phyloP scores from a whole-genome alignment of 2,329 filamentous ascomycete genomes.

The Pestalotiopsis sp. region DNA sequence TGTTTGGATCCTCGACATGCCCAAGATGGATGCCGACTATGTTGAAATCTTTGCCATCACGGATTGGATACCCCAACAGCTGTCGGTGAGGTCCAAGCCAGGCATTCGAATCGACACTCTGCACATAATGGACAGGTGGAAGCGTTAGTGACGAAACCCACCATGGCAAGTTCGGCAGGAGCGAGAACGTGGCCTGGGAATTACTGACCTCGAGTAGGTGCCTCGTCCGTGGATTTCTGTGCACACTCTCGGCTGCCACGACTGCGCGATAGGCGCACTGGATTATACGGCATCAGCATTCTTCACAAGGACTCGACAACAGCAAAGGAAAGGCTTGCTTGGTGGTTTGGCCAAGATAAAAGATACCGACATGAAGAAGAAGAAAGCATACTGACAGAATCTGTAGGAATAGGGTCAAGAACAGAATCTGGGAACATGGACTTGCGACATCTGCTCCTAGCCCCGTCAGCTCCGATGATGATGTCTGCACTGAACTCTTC shows the following conservation, averaged over 20 bases:
- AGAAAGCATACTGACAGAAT: background rate
- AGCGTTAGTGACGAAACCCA: background rate
- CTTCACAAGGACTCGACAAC: too few species aligned
- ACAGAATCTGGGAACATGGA: conserved; percentile 1
- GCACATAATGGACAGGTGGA: background rate
- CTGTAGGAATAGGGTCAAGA: background rate
- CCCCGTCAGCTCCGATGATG: background rate
- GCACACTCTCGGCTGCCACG: background rate
- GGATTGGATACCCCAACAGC: background rate
- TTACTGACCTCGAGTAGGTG: background rate
- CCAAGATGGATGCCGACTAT: background rate
- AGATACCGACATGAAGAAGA: background rate
- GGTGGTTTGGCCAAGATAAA: background rate
- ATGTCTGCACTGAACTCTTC: background rate
- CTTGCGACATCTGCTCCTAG: background rate
- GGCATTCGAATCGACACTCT: background rate
- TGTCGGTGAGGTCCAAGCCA: background rate
- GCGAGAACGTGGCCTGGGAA: background rate
- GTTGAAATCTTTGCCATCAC: background rate
- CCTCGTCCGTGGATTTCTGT: background rate
- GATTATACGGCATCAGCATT: background rate
- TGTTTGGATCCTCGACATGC: background rate
- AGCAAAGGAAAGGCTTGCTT: too few species aligned
- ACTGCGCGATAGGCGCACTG: conserved; percentile 1
- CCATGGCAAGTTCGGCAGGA: background rate